Evolutionary conservation across 768 basidiomycete genomes (phyloP), one percentile per base, ranked within the genome.

Genomic region (Agaricus subrufescens): DNA sequence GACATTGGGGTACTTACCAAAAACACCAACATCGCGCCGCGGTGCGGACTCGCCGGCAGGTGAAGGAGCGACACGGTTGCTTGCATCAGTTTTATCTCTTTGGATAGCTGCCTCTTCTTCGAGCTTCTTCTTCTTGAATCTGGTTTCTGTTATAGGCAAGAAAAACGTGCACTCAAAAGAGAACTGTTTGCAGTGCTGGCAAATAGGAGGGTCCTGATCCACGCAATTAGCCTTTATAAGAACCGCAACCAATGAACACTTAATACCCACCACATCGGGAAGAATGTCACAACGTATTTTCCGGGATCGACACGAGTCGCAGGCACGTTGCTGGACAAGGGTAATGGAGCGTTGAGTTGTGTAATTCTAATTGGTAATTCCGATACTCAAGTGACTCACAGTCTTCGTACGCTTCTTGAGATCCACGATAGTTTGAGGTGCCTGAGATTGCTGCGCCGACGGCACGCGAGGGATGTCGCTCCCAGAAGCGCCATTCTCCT

Each of bases 251-350:
- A n/a, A 1, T 25, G 11, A 38, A 25, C 4, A 31, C 39, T 44
- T 37, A 56, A 56, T 42, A 23, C 67, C 48, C 60, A 75, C 76
- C 48, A 81, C 69, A 63, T 94, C 91, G 0, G 79, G 38, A 15
- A 98, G 76, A 63, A 97, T 82, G 66, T 98, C 96, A 72, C 97
- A 98, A 77, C 93, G 81, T 67, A 96, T 94, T 79, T 96, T 95
- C 59, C 92, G 86, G 65, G 83, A 86, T 47, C 93, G 84, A 72
- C 93, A 95, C 39, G 88, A 89, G 68, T 96, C 94, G 66, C 94
- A 96, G 6, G 94, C 94, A 50, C 94, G 84, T 75, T 81, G 80
- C 68, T 79, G 53, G 25, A 63, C 47, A 37, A 15, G 45, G 11
- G 44, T 27, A 8, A 42, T 59, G 42, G 47, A 61, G 31, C 11